Conservation (phyloP, 140 eudicot genomes). For the Erigeron philadelphicus region DNA sequence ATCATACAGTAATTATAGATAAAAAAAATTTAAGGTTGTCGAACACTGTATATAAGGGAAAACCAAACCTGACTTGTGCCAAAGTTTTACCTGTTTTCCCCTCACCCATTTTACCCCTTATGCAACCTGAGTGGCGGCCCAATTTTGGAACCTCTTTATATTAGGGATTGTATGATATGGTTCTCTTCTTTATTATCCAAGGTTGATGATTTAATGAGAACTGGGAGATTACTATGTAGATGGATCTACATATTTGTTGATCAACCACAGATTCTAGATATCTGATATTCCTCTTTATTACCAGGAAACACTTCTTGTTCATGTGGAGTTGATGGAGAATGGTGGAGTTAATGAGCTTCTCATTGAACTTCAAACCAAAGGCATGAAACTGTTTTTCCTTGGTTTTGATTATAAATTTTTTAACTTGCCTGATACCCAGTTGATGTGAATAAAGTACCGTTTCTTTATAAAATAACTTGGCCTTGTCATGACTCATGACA, state of each 20-base stretch:
- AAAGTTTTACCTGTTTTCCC: too few relatives aligned
- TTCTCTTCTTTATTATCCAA: neutral
- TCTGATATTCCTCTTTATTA: conserved; percentile 12
- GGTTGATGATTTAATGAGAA: neutral
- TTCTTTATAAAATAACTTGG: neutral
- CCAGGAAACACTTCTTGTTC: conserved; percentile 97
- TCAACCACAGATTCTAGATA: neutral
- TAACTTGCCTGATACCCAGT: neutral
- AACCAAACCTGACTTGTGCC: too few relatives aligned
- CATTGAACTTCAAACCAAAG: conserved; percentile 81
- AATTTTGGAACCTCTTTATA: too few relatives aligned
- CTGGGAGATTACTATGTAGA: neutral
- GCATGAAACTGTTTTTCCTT: conserved; percentile 26
- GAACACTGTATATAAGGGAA: neutral
- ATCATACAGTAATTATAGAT: neutral
- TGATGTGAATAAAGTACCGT: neutral
- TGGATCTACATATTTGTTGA: neutral
- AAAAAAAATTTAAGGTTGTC: neutral
- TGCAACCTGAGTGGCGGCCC: too few relatives aligned
- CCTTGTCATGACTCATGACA: neutral
- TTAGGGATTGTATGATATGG: neutral
- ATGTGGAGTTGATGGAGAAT: conserved; percentile 60
- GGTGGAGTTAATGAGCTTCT: conserved; percentile 72
- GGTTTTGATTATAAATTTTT: neutral
- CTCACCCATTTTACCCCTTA: too few relatives aligned